A percentile compares a stretch with the other conserved stretches of the same genome.
Conservation (phyloP, 306 rosid genomes). For the Astragalus membranaceus region DNA sequence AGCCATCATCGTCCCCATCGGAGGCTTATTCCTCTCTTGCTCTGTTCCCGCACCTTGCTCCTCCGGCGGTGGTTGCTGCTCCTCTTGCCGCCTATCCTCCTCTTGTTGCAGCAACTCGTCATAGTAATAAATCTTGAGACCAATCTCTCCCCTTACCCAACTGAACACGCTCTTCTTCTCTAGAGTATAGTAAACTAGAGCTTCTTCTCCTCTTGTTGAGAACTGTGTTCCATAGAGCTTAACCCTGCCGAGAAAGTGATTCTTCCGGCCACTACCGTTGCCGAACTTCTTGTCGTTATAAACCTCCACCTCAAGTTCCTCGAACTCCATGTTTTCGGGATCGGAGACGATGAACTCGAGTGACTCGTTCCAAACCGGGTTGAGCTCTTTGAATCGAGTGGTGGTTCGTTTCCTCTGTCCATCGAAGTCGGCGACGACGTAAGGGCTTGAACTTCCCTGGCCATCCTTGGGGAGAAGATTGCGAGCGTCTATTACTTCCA, state of each 20-base stretch:
- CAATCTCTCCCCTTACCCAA: constrained; percentile 83
- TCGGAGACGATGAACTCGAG: constrained; percentile 82
- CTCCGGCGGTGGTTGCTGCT: background rate
- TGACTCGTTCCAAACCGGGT: constrained; percentile 78
- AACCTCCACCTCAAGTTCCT: constrained; percentile 89
- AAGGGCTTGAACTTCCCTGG: constrained; percentile 91
- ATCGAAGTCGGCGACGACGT: constrained; percentile 74
- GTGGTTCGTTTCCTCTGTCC: constrained; percentile 82
- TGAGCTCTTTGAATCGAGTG: constrained; percentile 60
- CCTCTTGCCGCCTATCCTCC: constrained; percentile 2
- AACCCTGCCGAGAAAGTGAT: constrained; percentile 80
- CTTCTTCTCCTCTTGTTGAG: constrained; percentile 63
- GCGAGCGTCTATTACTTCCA: constrained; percentile 78
- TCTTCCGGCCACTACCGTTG: constrained; percentile 62
- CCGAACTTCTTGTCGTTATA: constrained; percentile 76
- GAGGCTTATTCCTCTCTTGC: constrained; percentile 36
- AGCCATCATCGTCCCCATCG: background rate
- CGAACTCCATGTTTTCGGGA: constrained; percentile 70
- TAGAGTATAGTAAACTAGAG: constrained; percentile 43
- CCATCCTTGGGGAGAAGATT: constrained; percentile 94
- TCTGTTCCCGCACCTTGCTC: constrained; percentile 14
- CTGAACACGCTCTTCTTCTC: constrained; percentile 95
- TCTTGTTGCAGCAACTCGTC: constrained; percentile 56
- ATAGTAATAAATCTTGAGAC: constrained; percentile 52
- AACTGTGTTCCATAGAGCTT: constrained; percentile 77